Percentiles rank a stretch among this genome's conserved stretches.
Evolutionary conservation across 2,329 filamentous ascomycete species (phyloP).

Genomic region (Orbilia ellipsospora): DNA sequence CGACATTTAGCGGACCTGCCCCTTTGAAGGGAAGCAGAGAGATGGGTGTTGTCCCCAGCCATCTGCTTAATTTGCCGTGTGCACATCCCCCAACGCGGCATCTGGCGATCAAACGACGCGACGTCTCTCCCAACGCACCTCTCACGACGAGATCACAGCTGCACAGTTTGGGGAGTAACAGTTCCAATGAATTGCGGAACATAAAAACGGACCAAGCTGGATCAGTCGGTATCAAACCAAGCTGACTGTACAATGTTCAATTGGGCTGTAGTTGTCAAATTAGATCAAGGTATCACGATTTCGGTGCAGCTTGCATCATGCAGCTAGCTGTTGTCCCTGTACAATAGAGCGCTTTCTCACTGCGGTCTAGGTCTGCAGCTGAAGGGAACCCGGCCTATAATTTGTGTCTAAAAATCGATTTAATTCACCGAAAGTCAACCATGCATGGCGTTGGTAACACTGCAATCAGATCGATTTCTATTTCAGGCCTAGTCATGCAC

Average conservation of each 20-base stretch:
- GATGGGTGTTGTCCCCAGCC: conserved; percentile 30
- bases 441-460: conserved; percentile 19
- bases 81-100: background rate
- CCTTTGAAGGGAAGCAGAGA: background rate
- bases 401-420: conserved; percentile 3
- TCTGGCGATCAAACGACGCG: no score
- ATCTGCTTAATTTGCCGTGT: conserved; percentile 38
- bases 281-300: no score
- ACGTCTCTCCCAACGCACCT: no score
- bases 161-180: no score
- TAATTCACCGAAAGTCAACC: conserved; percentile 19
- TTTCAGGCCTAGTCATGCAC: conserved; percentile 11
- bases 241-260: no score
- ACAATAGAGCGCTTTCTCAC: background rate
- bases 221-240: no score
- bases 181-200: no score
- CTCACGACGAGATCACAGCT: no score
- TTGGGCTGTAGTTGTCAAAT: no score
- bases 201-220: no score
- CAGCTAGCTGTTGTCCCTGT: no score
- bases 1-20: conserved; percentile 14
- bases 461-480: conserved; percentile 16
- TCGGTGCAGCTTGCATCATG: no score
- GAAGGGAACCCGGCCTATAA: background rate
- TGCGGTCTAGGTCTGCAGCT: background rate